Percentiles rank a stretch among this genome's conserved stretches.
Conservation (phyloP, 495 filamentous ascomycete genomes). For the Cercophora samala region DNA sequence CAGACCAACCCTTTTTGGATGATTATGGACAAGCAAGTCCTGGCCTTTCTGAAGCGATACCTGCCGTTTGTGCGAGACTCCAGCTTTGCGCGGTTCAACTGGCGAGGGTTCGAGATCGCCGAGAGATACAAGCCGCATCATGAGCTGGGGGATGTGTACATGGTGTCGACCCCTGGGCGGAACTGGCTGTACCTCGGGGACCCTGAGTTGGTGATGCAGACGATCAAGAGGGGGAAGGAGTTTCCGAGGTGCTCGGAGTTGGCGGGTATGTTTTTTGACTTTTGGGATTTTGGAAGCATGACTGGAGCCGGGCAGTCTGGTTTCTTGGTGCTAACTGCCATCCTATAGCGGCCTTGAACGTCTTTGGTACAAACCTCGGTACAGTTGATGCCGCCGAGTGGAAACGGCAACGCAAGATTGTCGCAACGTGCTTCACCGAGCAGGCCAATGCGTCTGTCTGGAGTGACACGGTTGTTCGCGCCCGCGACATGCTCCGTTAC, state of each 20-base stretch:
- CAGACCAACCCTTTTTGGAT: conserved; percentile 32
- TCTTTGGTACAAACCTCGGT: conserved; percentile 48
- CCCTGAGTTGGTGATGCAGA: conserved; percentile 35
- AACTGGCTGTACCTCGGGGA: conserved; percentile 44
- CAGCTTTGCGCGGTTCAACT: conserved; percentile 35
- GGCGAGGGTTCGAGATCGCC: conserved; percentile 35
- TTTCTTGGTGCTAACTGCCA: conserved; percentile 28
- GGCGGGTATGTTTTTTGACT: background rate
- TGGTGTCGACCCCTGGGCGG: conserved; percentile 42
- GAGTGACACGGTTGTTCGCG: conserved; percentile 43
- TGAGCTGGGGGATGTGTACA: conserved; percentile 42
- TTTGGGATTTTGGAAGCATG: background rate
- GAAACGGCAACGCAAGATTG: conserved; percentile 46
- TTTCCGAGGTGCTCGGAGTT: conserved; percentile 39
- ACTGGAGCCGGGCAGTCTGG: no score
- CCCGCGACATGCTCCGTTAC: conserved; percentile 46
- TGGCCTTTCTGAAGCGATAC: conserved; percentile 21
- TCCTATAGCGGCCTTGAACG: conserved; percentile 44
- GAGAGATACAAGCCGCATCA: conserved; percentile 40
- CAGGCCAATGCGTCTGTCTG: conserved; percentile 48
- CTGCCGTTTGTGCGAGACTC: conserved; percentile 27
- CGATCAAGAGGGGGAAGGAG: conserved; percentile 39
- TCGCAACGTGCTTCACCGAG: conserved; percentile 46
- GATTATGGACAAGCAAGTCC: conserved; percentile 29
- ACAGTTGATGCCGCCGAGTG: conserved; percentile 45